Conservation (phyloP, 345 rosid genomes). For the Eucalyptus shirleyi region DNA sequence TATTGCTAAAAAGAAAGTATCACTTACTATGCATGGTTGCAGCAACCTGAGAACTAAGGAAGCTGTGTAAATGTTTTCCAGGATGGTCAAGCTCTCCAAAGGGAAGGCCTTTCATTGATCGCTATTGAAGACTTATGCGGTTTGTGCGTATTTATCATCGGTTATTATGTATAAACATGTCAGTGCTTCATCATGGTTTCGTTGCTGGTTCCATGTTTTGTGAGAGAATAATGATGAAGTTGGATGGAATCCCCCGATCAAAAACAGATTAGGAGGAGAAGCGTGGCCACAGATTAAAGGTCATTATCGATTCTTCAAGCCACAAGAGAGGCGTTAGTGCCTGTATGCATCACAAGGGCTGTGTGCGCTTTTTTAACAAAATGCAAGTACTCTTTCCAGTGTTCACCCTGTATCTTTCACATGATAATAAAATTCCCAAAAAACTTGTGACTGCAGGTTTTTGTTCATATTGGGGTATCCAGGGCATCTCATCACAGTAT, state of each 20-base stretch:
- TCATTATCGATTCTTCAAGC: neutral
- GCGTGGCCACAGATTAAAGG: neutral
- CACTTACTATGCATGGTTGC: neutral
- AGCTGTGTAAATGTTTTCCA: neutral
- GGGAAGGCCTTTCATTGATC: neutral
- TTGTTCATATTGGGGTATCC: neutral
- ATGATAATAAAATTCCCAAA: neutral
- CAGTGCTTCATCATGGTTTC: neutral
- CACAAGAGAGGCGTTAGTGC: neutral
- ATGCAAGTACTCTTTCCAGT: neutral
- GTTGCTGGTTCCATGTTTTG: neutral
- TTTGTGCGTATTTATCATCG: neutral
- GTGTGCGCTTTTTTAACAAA: neutral
- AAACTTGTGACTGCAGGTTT: neutral
- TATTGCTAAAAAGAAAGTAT: neutral
- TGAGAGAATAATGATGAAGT: neutral
- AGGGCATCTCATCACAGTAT: neutral
- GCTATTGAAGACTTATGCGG: neutral
- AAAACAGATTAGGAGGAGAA: neutral
- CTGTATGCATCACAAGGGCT: neutral
- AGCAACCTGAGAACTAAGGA: neutral
- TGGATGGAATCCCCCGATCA: neutral
- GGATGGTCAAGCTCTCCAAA: neutral
- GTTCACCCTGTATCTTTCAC: neutral
- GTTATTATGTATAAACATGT: neutral